phyloP scores from a whole-genome alignment of 2,329 filamentous ascomycete genomes.

The Seiridium cupressi region DNA sequence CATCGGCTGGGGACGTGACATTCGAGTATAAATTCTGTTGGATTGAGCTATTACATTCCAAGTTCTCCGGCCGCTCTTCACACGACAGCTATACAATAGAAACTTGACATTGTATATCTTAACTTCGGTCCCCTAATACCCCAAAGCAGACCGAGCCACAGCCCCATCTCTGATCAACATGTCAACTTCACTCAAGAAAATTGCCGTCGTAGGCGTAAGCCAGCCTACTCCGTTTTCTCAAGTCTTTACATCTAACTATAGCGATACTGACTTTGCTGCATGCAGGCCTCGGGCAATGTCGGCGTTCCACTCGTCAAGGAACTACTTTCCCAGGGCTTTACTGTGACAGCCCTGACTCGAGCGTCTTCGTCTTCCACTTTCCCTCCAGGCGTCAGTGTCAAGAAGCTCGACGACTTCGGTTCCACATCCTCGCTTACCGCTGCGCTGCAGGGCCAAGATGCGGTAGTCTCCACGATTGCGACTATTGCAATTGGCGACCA shows the following conservation, averaged over 20 bases:
- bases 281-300: conserved; percentile 22
- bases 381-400: conserved; percentile 35
- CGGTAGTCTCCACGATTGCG: conserved; percentile 46
- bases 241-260: not conserved
- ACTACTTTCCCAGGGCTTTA: conserved; percentile 37
- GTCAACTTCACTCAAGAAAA: conserved; percentile 6
- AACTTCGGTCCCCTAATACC: too few species aligned
- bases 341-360: conserved; percentile 54
- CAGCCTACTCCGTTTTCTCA: not conserved
- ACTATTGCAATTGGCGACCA: conserved; percentile 41
- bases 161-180: not conserved
- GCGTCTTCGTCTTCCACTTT: conserved; percentile 32
- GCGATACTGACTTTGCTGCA: not conserved
- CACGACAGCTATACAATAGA: too few species aligned
- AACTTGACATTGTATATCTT: too few species aligned
- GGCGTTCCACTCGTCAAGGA: conserved; percentile 33
- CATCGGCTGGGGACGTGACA: too few species aligned
- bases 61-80: too few species aligned
- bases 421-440: conserved; percentile 42
- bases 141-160: too few species aligned
- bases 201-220: conserved; percentile 9
- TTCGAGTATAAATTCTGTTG: too few species aligned
- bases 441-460: conserved; percentile 56
- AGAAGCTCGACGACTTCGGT: conserved; percentile 46
- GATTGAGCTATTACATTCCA: too few species aligned